Base-by-base conservation (phyloP, 2,329 filamentous ascomycete species). In the Fusarium sp. region DNA sequence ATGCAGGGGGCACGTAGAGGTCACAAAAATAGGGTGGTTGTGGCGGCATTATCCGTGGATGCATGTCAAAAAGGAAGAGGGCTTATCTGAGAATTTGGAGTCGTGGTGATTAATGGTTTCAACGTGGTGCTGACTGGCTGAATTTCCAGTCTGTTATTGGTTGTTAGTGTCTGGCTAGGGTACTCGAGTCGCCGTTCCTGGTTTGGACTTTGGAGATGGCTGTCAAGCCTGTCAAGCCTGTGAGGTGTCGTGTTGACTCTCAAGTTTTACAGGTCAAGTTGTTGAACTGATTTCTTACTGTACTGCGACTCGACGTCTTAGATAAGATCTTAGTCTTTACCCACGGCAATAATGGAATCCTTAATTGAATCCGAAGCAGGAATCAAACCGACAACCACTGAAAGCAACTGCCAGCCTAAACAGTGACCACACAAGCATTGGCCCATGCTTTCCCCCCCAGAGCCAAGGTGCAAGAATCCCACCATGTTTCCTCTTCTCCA, bases 51-150 rank as follows among this genome's bases (percentile, higher is more conserved):
- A 28, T 35, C 28, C 28, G 28, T 30, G 6, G 10, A 13, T 30
- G 28, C 9, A 40, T 48, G 24, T 48, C 32, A 19, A 17, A 9
- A 14, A 10, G 15, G 4, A 53, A 28, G 28, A 35, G 22, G 22
- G 65, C 70, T 72, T 71, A 72, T 72, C 70, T 61, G 44, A 49
- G 45, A n/a, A 59, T 67, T 68, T 66, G 67, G 58, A 59, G 63
- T 68, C 71, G 57, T 56, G 35, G 53, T 73, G 65, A 70, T 71
- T 66, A 71, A 72, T 73, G 55, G 59, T 40, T n/a, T 47, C 37
- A 48, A 59, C 41, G 7, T 43, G 37, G 47, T 56, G 60, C 50
- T 68, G 47, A 62, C 65, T 65, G 60, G 55, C 65, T 62, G 47
- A 53, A 54, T 40, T 10, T 17, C 6, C 7, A 33, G 22, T 20